phyloP scores from a whole-genome alignment of 208 protist species.

The Phytomonas francai region DNA sequence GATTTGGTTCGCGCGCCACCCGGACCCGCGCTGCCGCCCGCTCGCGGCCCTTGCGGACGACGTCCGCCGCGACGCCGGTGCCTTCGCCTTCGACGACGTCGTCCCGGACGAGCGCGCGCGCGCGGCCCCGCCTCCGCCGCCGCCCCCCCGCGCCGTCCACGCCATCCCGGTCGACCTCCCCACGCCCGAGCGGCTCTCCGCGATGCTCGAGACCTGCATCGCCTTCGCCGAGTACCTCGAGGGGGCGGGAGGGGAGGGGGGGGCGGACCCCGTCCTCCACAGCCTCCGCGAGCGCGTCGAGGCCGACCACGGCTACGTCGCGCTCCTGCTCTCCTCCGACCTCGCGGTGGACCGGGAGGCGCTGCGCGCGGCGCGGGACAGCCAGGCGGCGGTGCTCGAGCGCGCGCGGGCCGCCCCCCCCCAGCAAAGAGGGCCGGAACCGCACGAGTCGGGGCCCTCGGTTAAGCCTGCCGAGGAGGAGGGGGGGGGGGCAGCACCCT shows the following conservation, averaged over 20 bases:
- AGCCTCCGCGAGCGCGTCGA: conserved; percentile 42
- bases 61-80: conserved; percentile 43
- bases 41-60: conserved; percentile 61
- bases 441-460: too few species aligned
- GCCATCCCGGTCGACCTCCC: conserved; percentile 61
- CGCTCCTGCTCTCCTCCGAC: conserved; percentile 55
- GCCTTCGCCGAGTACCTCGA: conserved; percentile 74
- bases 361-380: conserved; percentile 39
- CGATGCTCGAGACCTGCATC: conserved; percentile 75
- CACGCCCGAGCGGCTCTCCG: conserved; percentile 37
- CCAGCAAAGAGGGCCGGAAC: background rate
- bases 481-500: too few species aligned
- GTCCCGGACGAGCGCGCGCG: conserved; percentile 25
- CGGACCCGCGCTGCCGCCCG: conserved; percentile 41
- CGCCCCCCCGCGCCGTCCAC: conserved; percentile 25
- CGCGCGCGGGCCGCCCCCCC: conserved; percentile 18
- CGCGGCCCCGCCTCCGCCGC: background rate
- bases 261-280: conserved; percentile 57
- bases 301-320: conserved; percentile 49
- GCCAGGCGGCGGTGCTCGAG: conserved; percentile 40
- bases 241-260: conserved; percentile 30
- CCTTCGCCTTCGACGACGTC: conserved; percentile 68
- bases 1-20: conserved; percentile 77
- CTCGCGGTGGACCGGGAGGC: conserved; percentile 45
- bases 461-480: too few species aligned